A percentile compares a stretch with the other conserved stretches of the same genome.
Conservation (phyloP, 305 asterid genomes). For the Coffea humblotiana region DNA sequence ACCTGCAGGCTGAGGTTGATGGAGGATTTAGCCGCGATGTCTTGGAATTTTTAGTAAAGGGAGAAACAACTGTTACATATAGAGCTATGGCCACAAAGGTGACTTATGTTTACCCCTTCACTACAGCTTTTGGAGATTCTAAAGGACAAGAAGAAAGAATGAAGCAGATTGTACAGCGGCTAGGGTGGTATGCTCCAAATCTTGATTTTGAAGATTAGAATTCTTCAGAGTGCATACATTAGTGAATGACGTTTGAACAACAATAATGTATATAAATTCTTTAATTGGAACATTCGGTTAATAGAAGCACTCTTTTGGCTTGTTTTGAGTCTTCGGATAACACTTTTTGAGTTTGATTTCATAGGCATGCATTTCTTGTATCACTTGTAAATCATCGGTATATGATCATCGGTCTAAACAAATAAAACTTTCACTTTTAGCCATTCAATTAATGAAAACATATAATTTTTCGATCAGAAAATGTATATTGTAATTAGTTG, state of each 20-base stretch:
- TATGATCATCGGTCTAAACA: no score
- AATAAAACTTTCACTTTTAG: no score
- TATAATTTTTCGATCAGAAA: no score
- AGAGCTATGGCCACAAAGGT: slow-evolving; percentile 86
- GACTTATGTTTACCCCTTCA: slow-evolving; percentile 78
- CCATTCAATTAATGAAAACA: no score
- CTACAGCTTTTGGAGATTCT: slow-evolving; percentile 89
- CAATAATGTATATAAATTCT: background rate
- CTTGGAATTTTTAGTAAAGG: slow-evolving; percentile 71
- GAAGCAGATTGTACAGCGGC: slow-evolving; percentile 52
- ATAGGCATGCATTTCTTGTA: no score
- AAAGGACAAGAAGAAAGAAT: slow-evolving; percentile 81
- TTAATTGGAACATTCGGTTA: background rate
- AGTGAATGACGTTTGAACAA: no score
- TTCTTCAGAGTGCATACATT: background rate
- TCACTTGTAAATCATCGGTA: no score
- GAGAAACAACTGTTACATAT: slow-evolving; percentile 54
- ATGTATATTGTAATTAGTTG: no score
- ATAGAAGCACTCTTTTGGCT: background rate
- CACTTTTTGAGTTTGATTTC: no score
- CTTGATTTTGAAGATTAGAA: slow-evolving; percentile 64
- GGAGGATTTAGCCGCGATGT: slow-evolving; percentile 91
- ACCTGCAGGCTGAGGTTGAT: slow-evolving; percentile 82
- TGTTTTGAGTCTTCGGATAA: no score
- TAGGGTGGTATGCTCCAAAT: slow-evolving; percentile 92